Base-by-base conservation (phyloP, 2,329 filamentous ascomycete genomes). In the Byssoonygena ceratinophila region DNA sequence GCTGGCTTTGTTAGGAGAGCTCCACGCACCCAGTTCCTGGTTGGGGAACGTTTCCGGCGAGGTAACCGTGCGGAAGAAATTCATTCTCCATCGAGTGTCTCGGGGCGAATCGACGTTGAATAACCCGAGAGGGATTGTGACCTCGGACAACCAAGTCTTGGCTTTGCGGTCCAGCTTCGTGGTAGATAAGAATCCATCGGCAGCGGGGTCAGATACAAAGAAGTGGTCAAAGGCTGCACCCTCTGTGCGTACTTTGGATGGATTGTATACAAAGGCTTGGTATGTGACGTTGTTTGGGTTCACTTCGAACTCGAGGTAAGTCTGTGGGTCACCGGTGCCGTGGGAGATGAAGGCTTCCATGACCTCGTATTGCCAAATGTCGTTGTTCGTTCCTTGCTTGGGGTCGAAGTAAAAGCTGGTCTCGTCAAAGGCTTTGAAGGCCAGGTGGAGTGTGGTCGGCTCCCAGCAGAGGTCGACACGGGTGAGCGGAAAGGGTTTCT, bases 191-290 rank as follows among this genome's bases (percentile, higher is more conserved):
- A 76, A 64, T 9, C 73, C 72, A 58, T 75, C 72, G 4, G 60
- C 59, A 1, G 66, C 58, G 0, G 74, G 71, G 46, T 71, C 61
- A 3, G 63, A 57, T 48, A 76, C 59, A 56, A 71, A 73, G 43
- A 71, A 68, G 46, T 68, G 67, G 56, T 75, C 74, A 41, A 76
- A 71, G 0, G 74, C 66, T 8, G 71, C 66, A 18, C 67, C 70
- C 0, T 59, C 51, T 1, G 66, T 64, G 23, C 74, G 69, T 12
- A 68, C 65, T 57, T 76, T 75, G 58, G 70, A 69, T 3, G 73
- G 74, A 59, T 77, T 77, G 64, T 73, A 76, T 58, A 77, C 70
- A 54, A 75, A 73, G 7, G 74, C 71, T 56, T 76, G 72, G 64
- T 73, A 77, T 20, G 74, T 77, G 49, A 72, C 68, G 54, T 77